Conservation (phyloP, 345 rosid genomes). For the Nephelium lappaceum region DNA sequence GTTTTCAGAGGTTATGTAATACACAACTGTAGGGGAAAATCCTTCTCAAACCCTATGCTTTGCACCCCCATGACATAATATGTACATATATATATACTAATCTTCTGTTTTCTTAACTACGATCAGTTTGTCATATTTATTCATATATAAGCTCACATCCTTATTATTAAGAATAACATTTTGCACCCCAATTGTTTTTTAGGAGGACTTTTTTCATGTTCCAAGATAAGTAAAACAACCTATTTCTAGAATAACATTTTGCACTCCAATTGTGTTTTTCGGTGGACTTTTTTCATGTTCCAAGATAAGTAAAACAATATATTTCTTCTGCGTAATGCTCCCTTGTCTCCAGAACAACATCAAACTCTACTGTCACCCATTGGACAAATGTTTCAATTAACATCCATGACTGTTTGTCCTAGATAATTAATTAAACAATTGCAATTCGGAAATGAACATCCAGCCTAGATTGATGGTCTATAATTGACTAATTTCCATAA, state of each 20-base stretch:
- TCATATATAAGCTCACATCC: no score
- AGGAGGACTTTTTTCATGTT: neutral
- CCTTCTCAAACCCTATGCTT: no score
- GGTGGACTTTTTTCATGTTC: neutral
- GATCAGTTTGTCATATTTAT: no score
- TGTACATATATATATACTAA: no score
- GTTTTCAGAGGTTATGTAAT: no score
- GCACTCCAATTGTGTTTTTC: no score
- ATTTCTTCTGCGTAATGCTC: neutral
- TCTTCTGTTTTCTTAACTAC: neutral
- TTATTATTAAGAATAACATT: no score
- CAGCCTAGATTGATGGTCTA: neutral
- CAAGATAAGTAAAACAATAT: slow-evolving; percentile 2
- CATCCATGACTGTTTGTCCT: neutral
- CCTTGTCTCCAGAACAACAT: slow-evolving; percentile 28
- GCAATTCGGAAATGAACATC: slow-evolving; percentile 8
- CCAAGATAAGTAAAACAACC: slow-evolving; percentile 3
- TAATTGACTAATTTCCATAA: neutral
- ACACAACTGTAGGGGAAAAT: no score
- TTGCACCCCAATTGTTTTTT: no score
- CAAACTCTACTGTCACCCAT: slow-evolving; percentile 6
- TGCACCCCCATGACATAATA: no score
- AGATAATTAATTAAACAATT: neutral
- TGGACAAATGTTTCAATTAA: slow-evolving; percentile 9
- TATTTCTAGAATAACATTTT: neutral